phyloP scores from a whole-genome alignment of 1,284 basidiomycete species.

The Athelia sp. region DNA sequence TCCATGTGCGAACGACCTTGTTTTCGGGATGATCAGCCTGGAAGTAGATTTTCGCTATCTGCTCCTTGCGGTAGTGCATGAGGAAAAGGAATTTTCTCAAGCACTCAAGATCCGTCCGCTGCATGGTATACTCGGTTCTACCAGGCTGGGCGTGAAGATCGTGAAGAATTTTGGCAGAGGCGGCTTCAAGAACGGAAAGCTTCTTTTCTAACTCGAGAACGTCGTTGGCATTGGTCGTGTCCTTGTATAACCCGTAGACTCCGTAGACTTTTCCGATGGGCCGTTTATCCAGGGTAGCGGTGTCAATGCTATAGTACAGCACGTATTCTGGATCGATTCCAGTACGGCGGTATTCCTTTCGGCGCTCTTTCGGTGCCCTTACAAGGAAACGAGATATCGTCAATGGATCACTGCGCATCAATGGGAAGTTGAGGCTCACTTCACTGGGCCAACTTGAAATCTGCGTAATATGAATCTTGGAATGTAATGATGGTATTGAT shows the following conservation, averaged over 20 bases:
- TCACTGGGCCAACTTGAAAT: neutral
- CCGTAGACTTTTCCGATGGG: constrained; percentile 22
- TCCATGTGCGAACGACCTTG: constrained; percentile 15
- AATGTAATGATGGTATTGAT: constrained; percentile 1
- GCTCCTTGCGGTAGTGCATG: constrained; percentile 23
- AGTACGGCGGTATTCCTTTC: neutral
- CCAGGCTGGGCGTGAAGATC: constrained; percentile 14
- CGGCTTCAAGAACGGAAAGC: constrained; percentile 20
- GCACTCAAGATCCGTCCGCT: constrained; percentile 18
- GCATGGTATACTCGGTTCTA: constrained; percentile 13
- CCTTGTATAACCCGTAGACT: constrained; percentile 21
- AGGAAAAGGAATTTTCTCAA: constrained; percentile 28
- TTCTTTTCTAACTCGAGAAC: constrained; percentile 21
- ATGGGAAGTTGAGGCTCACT: no score
- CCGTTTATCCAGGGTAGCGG: constrained; percentile 14
- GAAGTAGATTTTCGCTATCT: constrained; percentile 16
- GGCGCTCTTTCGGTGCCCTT: neutral
- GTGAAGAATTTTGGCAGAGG: constrained; percentile 17
- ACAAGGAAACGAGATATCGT: no score
- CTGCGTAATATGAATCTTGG: neutral
- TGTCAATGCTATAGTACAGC: constrained; percentile 19
- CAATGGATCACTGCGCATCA: no score
- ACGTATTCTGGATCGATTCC: constrained; percentile 13
- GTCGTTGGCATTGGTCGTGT: constrained; percentile 13
- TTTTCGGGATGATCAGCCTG: constrained; percentile 19